These are phyloP conservation scores for Sugiyamaella lignohabitans DNA, from an alignment of 805 yeast genomes.

Conservation along the genomic window DNA sequence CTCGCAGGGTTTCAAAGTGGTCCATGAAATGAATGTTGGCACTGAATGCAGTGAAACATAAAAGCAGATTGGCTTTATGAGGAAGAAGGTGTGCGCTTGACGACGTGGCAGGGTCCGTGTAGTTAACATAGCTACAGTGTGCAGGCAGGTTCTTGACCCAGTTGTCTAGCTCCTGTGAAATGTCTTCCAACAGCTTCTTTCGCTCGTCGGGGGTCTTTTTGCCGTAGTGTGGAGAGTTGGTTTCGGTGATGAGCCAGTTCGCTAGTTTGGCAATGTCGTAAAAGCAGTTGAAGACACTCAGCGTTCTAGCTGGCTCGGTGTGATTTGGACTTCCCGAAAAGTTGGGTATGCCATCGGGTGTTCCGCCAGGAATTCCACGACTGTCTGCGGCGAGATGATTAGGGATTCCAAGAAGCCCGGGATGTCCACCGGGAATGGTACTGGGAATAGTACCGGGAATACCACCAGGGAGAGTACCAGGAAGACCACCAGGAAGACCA, in stretches of 20 bases:
- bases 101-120: neutral
- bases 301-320: slow-evolving; percentile 5
- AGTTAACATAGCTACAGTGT: slow-evolving; percentile 3
- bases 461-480: neutral
- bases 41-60: slow-evolving; percentile 6
- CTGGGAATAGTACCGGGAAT: too few species aligned
- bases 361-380: too few species aligned
- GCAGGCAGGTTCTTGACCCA: slow-evolving; percentile 3
- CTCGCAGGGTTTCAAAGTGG: neutral
- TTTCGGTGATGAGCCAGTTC: slow-evolving; percentile 9
- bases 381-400: neutral
- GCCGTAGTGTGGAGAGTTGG: slow-evolving; percentile 5
- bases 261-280: slow-evolving; percentile 4
- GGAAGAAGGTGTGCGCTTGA: slow-evolving; percentile 3
- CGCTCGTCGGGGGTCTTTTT: slow-evolving; percentile 1
- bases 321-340: neutral
- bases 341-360: too few species aligned
- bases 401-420: too few species aligned
- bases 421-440: too few species aligned
- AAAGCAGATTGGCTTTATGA: slow-evolving; percentile 6
- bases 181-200: neutral
- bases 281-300: slow-evolving; percentile 6
- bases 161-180: slow-evolving; percentile 2
- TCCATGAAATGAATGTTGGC: slow-evolving; percentile 8
- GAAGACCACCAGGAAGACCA: neutral